phyloP scores from a whole-genome alignment of 805 yeast genomes.

The Candida sithepensis region DNA sequence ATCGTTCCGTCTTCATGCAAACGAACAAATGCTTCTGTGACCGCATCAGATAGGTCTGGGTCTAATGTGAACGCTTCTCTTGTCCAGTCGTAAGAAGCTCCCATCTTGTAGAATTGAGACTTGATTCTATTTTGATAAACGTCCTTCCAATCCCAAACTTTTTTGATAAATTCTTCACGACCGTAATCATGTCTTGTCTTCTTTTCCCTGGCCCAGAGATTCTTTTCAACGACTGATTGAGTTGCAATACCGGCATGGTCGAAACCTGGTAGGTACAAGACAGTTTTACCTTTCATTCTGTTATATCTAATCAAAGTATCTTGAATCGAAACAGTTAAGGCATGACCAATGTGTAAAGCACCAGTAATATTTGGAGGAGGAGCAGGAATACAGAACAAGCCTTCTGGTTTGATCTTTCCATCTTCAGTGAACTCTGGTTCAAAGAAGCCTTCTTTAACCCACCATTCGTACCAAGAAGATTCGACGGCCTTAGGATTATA shows the following conservation, averaged over 20 bases:
- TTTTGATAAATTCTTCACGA: slow-evolving; percentile 81
- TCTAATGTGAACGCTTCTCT: slow-evolving; percentile 92
- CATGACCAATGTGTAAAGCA: slow-evolving; percentile 98
- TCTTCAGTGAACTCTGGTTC: slow-evolving; percentile 77
- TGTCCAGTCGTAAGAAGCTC: slow-evolving; percentile 96
- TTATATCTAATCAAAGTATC: slow-evolving; percentile 89
- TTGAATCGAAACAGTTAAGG: slow-evolving; percentile 91
- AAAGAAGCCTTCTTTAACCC: slow-evolving; percentile 85
- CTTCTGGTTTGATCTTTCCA: slow-evolving; percentile 78
- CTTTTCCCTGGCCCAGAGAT: slow-evolving; percentile 81
- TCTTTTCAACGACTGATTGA: slow-evolving; percentile 96
- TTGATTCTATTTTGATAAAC: slow-evolving; percentile 85
- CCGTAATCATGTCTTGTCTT: slow-evolving; percentile 94
- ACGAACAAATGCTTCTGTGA: slow-evolving; percentile 84
- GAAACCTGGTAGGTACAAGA: slow-evolving; percentile 90
- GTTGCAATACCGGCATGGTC: slow-evolving; percentile 99
- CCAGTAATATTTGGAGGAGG: slow-evolving; percentile 99
- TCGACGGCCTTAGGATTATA: slow-evolving; percentile 92
- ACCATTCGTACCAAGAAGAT: slow-evolving; percentile 97
- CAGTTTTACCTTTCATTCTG: slow-evolving; percentile 97
- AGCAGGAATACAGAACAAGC: slow-evolving; percentile 88
- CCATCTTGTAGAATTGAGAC: slow-evolving; percentile 77
- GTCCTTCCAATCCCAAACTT: slow-evolving; percentile 99
- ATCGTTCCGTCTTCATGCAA: slow-evolving; percentile 93
- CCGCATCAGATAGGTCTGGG: slow-evolving; percentile 74